Percentiles rank a stretch among this genome's conserved stretches.
These are phyloP conservation scores for Eutrema heterophyllum DNA, from an alignment of 345 rosid genomes.

Conservation along the genomic window DNA sequence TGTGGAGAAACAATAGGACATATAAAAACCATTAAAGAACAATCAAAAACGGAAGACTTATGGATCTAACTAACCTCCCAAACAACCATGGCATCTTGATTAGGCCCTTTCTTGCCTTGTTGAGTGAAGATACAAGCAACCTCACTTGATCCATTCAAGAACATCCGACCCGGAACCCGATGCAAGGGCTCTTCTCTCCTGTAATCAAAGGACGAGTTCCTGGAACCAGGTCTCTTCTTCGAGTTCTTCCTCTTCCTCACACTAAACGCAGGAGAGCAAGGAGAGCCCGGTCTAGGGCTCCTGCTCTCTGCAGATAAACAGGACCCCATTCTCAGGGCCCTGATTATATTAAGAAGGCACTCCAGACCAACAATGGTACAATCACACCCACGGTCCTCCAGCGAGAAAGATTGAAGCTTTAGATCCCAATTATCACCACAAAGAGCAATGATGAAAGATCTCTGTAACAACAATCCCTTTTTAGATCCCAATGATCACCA, in stretches of 20 bases:
- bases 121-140: conserved; percentile 79
- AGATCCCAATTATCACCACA: conserved; percentile 23
- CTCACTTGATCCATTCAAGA: conserved; percentile 78
- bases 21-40: not conserved
- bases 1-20: not conserved
- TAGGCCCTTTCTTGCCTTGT: conserved; percentile 98
- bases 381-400: conserved; percentile 50
- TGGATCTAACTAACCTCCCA: conserved; percentile 74
- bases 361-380: conserved; percentile 82
- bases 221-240: conserved; percentile 49
- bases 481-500: conserved; percentile 10
- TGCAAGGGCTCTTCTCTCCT: conserved; percentile 66
- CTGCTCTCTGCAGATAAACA: conserved; percentile 93
- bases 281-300: conserved; percentile 85
- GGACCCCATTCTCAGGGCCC: conserved; percentile 99
- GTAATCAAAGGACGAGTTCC: conserved; percentile 59
- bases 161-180: conserved; percentile 74
- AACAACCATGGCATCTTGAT: conserved; percentile 98
- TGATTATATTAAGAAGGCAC: conserved; percentile 82
- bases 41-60: not conserved
- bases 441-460: conserved; percentile 20
- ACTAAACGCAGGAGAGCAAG: conserved; percentile 58
- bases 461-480: not conserved
- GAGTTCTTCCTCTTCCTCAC: conserved; percentile 66
- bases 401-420: conserved; percentile 65